A percentile compares a stretch with the other conserved stretches of the same genome.
Conservation (phyloP, 805 yeast genomes). For the Yarrowia sp. region DNA sequence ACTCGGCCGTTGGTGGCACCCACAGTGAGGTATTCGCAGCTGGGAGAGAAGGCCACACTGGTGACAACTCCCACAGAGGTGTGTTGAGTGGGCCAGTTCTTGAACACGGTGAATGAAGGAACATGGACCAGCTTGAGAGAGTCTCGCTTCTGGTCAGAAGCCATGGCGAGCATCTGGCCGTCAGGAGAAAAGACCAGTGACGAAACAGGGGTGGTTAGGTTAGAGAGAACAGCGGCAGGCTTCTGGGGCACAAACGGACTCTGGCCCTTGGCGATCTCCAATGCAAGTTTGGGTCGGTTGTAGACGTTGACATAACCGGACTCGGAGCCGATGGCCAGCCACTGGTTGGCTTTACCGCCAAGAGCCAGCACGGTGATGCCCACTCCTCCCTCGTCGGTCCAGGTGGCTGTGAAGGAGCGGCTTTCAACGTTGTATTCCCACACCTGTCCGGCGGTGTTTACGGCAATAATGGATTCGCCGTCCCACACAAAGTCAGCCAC, state of each 20-base stretch:
- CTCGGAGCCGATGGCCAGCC: slow-evolving; percentile 84
- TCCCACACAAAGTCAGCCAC: slow-evolving; percentile 77
- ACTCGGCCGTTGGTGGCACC: slow-evolving; percentile 91
- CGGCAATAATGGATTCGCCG: slow-evolving; percentile 50
- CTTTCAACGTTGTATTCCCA: slow-evolving; percentile 72
- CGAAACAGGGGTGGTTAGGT: slow-evolving; percentile 76
- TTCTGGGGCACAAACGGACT: slow-evolving; percentile 33
- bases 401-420: slow-evolving; percentile 54
- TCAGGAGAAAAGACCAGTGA: slow-evolving; percentile 72
- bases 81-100: slow-evolving; percentile 96
- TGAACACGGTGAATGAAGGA: slow-evolving; percentile 79
- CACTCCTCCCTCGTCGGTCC: slow-evolving; percentile 84
- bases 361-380: slow-evolving; percentile 75
- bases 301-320: slow-evolving; percentile 89
- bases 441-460: slow-evolving; percentile 78
- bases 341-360: slow-evolving; percentile 69
- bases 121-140: slow-evolving; percentile 82
- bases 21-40: slow-evolving; percentile 75
- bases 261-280: slow-evolving; percentile 33
- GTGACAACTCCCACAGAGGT: slow-evolving; percentile 97
- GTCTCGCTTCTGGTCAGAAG: slow-evolving; percentile 81
- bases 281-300: slow-evolving; percentile 43
- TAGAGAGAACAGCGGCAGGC: slow-evolving; percentile 56
- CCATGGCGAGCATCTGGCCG: slow-evolving; percentile 83
- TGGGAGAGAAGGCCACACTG: slow-evolving; percentile 70